phyloP scores from a whole-genome alignment of 495 filamentous ascomycete species.

The Hypoxylon fragiforme region DNA sequence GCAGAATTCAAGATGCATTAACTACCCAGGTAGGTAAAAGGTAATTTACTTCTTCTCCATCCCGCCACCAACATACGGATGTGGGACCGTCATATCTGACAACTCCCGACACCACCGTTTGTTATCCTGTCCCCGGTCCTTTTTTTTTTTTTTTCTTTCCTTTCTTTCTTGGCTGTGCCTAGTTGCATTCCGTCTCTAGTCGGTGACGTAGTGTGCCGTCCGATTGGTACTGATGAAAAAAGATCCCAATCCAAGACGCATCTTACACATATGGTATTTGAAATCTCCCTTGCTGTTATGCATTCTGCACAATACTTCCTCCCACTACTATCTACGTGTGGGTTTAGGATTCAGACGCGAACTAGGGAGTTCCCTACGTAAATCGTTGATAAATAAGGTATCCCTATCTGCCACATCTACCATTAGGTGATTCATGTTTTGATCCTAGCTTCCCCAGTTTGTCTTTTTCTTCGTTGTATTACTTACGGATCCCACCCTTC shows the following conservation, averaged over 20 bases:
- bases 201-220: constrained; percentile 29
- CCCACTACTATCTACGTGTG: constrained; percentile 8
- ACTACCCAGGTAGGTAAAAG: no score
- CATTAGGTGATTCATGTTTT: constrained; percentile 33
- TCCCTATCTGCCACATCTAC: constrained; percentile 30
- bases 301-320: constrained; percentile 34
- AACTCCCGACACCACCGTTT: constrained; percentile 28
- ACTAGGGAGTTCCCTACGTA: constrained; percentile 14
- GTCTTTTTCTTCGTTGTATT: constrained; percentile 28
- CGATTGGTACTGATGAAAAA: constrained; percentile 29
- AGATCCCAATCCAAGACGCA: constrained; percentile 28
- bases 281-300: constrained; percentile 39
- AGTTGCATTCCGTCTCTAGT: constrained; percentile 29
- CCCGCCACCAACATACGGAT: constrained; percentile 34
- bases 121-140: constrained; percentile 15
- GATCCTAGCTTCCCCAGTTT: constrained; percentile 14
- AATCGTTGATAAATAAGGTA: constrained; percentile 34
- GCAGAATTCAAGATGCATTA: constrained; percentile 19
- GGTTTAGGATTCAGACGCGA: constrained; percentile 25
- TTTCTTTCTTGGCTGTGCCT: constrained; percentile 16
- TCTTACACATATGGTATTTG: constrained; percentile 34
- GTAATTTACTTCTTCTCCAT: constrained; percentile 16
- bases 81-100: constrained; percentile 20
- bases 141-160: constrained; percentile 16
- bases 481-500: constrained; percentile 27